Base-by-base conservation (phyloP, 371 early-diverging fungal species). In the Apophysomyces trapeziformis region DNA sequence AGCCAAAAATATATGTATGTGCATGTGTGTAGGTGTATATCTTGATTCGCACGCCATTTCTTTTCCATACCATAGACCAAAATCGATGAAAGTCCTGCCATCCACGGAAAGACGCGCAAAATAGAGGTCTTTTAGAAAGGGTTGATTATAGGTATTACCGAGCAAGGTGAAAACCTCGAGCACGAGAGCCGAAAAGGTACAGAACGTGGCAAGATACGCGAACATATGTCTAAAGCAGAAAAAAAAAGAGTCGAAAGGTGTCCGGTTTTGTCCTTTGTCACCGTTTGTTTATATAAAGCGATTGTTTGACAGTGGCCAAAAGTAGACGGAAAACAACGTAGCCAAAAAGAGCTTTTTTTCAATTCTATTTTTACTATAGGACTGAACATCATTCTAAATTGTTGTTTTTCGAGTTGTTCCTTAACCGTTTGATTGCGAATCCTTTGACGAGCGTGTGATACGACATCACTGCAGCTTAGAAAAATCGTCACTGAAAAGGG, bases 131-230 rank as follows among this genome's bases (percentile, higher is more conserved):
- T 68, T 69, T 39, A 82, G 62, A 58, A 82, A 82, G 0, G 79
- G 71, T 26, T 68, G 60, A 58, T 82, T 74, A 59, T 77, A 73
- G 7, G 77, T 78, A 60, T 71, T 75, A 38, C 82, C 82, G 47
- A 82, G 62, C 63, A 82, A 57, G 6, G 77, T 74, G 44, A 82
- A 82, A 21, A 82, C 63, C 68, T 82, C 70, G 38, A 82, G 66
- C 4, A 82, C 70, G 63, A 82, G 72, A 7, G 82, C 79, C 4
- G 79, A 73, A 61, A 82, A 82, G 9, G 79, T 79, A 56, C 74
- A 75, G 59, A 82, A 82, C 3, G 76, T 77, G 26, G 82, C 82
- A n/a, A 66, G 61, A 44, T 64, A 71, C 46, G 71, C 56, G 57
- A 71, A 58, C 63, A 71, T 39, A 38, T 11, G n/a, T 57, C 18